Evolutionary conservation across 2,329 filamentous ascomycete genomes (phyloP).

Genomic region (Sphaerulina musiva): DNA sequence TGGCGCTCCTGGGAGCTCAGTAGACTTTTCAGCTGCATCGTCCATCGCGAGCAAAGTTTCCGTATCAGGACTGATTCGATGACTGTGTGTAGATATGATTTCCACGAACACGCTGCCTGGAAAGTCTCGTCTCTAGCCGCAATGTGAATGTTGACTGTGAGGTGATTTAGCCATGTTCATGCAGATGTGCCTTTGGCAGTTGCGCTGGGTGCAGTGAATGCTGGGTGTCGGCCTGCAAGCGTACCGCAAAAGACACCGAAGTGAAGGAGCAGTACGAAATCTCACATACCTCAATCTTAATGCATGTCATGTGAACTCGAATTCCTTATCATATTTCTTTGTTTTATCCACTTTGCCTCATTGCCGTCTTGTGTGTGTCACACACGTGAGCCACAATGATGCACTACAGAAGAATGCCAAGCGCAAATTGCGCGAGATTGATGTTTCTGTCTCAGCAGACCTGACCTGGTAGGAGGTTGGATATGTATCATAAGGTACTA

Average conservation of each 20-base stretch:
- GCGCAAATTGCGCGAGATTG: not conserved
- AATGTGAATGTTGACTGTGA: not conserved
- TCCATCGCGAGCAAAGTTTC: too few species aligned
- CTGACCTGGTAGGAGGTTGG: not conserved
- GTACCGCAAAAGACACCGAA: not conserved
- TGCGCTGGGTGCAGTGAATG: not conserved
- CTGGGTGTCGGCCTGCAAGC: not conserved
- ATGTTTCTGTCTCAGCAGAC: not conserved
- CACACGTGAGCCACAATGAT: slow-evolving; percentile 4
- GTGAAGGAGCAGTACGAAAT: not conserved
- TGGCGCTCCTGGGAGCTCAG: not conserved
- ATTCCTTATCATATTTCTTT: slow-evolving; percentile 5
- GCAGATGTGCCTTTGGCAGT: not conserved
- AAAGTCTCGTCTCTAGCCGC: not conserved
- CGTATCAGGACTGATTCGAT: too few species aligned
- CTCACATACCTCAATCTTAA: slow-evolving; percentile 1
- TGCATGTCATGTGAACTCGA: not conserved
- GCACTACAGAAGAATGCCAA: not conserved
- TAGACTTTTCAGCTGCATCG: not conserved
- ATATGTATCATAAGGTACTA: not conserved
- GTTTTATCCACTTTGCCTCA: slow-evolving; percentile 1
- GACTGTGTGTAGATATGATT: too few species aligned
- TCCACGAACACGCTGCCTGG: not conserved
- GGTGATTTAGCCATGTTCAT: not conserved
- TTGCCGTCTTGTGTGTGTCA: slow-evolving; percentile 2